Evolutionary conservation across 768 basidiomycete species (phyloP).

Genomic region (Russula compacta): DNA sequence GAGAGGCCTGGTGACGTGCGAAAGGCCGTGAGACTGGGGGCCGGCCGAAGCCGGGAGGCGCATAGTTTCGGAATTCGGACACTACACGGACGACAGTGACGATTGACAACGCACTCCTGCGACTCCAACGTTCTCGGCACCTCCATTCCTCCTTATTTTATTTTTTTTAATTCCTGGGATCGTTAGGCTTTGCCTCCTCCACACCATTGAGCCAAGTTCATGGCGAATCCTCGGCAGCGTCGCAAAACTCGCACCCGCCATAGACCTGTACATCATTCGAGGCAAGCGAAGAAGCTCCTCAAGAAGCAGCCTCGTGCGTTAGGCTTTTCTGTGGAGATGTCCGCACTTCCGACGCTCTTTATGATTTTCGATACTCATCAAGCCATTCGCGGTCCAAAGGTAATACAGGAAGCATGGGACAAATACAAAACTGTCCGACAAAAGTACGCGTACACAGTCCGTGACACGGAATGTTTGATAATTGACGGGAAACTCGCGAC

Average conservation of each 20-base stretch:
- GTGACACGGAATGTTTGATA: slow-evolving; percentile 12
- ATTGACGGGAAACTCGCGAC: slow-evolving; percentile 9
- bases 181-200: not conserved
- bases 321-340: slow-evolving; percentile 15
- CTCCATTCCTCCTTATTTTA: slow-evolving; percentile 5
- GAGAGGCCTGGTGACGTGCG: not conserved
- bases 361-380: slow-evolving; percentile 20
- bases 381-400: slow-evolving; percentile 77
- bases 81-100: not conserved
- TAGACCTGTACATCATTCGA: slow-evolving; percentile 63
- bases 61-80: not conserved
- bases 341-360: slow-evolving; percentile 9
- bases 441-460: slow-evolving; percentile 52
- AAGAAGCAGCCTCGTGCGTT: slow-evolving; percentile 70
- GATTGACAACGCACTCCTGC: not conserved
- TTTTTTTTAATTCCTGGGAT: not conserved
- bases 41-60: not conserved
- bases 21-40: not conserved
- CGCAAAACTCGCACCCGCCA: slow-evolving; percentile 78
- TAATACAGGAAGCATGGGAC: slow-evolving; percentile 82
- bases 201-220: slow-evolving; percentile 26
- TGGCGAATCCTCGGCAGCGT: slow-evolving; percentile 94
- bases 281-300: slow-evolving; percentile 61
- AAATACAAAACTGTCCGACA: slow-evolving; percentile 78
- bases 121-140: not conserved